Percentiles rank a stretch among this genome's conserved stretches.
phyloP scores from a whole-genome alignment of 352 stramenopile species.

The Pythium myriotylum region DNA sequence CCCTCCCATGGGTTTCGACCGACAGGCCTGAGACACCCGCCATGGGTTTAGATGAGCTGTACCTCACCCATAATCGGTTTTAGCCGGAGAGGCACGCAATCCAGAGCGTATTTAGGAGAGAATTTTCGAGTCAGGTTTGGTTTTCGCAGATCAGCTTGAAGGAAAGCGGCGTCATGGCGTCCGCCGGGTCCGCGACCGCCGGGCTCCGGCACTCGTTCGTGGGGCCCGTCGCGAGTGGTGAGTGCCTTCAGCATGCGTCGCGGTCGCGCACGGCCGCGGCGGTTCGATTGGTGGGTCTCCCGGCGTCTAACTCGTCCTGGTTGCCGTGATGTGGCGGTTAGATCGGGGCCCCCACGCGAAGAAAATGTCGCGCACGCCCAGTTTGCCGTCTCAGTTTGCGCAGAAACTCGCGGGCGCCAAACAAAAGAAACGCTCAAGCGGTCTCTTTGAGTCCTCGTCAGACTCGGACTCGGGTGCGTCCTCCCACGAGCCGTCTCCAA shows the following conservation, averaged over 20 bases:
- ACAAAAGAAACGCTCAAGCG: constrained; percentile 21
- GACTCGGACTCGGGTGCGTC: constrained; percentile 24
- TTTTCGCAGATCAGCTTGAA: constrained; percentile 22
- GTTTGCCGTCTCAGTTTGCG: constrained; percentile 21
- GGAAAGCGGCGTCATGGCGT: constrained; percentile 21
- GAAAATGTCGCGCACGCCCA: constrained; percentile 24
- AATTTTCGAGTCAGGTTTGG: constrained; percentile 9
- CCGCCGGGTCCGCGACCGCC: constrained; percentile 16
- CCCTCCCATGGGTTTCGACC: neutral
- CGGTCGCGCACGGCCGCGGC: neutral
- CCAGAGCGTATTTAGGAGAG: constrained; percentile 19
- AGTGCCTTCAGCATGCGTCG: neutral
- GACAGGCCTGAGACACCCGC: too few relatives aligned
- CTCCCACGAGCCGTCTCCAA: constrained; percentile 16
- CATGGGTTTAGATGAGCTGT: neutral
- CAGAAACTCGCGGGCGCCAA: neutral
- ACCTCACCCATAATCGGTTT: constrained; percentile 16
- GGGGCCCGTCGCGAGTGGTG: constrained; percentile 9
- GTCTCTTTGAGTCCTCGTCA: constrained; percentile 33
- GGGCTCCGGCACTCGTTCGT: constrained; percentile 29
- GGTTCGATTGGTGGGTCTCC: neutral
- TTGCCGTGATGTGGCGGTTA: constrained; percentile 2
- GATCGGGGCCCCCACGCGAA: constrained; percentile 9
- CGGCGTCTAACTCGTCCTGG: neutral
- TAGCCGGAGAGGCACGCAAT: constrained; percentile 15